Evolutionary conservation across 1,284 basidiomycete genomes (phyloP).

Genomic region (Meira nashicola): DNA sequence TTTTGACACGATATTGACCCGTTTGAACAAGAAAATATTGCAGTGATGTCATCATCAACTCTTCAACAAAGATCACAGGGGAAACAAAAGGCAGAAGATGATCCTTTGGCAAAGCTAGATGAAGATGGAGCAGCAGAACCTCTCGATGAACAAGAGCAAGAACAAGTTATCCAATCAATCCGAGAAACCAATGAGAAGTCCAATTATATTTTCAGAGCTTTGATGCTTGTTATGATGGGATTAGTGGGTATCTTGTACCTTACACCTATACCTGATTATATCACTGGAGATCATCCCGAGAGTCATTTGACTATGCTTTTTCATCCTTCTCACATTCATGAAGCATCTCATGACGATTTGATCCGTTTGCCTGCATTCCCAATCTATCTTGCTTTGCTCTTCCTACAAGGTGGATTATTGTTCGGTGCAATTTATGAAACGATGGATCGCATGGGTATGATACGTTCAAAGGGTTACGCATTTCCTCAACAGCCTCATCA

Average conservation of each 20-base stretch:
- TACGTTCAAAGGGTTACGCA: conserved; percentile 13
- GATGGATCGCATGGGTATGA: conserved; percentile 30
- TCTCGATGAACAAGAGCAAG: conserved; percentile 36
- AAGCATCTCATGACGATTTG: conserved; percentile 47
- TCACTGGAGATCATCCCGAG: conserved; percentile 44
- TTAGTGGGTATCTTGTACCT: conserved; percentile 20
- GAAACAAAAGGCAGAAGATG: conserved; percentile 10
- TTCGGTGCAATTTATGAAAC: conserved; percentile 29
- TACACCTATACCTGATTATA: conserved; percentile 47
- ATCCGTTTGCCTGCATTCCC: conserved; percentile 48
- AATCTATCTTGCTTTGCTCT: conserved; percentile 44
- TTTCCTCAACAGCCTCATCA: conserved; percentile 42
- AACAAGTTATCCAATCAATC: conserved; percentile 33
- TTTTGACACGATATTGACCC: too few species aligned
- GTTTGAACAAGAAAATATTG: too few species aligned
- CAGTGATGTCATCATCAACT: too few species aligned
- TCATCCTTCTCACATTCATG: conserved; percentile 26
- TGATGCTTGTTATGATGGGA: conserved; percentile 32
- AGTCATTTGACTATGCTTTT: conserved; percentile 45
- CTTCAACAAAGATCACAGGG: conserved; percentile 7
- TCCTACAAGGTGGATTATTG: conserved; percentile 31
- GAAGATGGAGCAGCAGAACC: conserved; percentile 20
- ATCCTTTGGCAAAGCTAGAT: conserved; percentile 19
- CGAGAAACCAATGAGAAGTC: conserved; percentile 35
- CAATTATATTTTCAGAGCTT: conserved; percentile 42